A percentile compares a stretch with the other conserved stretches of the same genome.
Evolutionary conservation across 208 protist species (phyloP).

Genomic region (Crithidia brevicula): DNA sequence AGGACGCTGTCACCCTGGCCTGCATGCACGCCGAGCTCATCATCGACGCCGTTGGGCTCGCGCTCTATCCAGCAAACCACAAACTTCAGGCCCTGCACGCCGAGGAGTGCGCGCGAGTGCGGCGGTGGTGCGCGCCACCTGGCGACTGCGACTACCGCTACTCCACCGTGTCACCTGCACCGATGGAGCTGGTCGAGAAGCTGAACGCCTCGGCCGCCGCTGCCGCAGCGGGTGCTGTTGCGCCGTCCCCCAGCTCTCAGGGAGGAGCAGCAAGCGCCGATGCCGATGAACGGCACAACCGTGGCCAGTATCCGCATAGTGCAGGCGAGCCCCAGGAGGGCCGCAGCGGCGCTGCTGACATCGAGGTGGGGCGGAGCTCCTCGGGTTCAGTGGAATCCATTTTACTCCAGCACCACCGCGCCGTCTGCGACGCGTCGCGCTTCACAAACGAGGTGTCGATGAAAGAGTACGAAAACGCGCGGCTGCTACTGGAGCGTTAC

Average conservation of each 20-base stretch:
- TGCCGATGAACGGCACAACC: too few species aligned
- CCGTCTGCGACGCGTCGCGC: slow-evolving; percentile 37
- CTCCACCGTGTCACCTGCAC: slow-evolving; percentile 46
- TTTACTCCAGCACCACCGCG: slow-evolving; percentile 61
- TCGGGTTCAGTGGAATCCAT: slow-evolving; percentile 54
- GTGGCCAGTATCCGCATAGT: too few species aligned
- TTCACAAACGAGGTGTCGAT: slow-evolving; percentile 40
- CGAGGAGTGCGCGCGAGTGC: slow-evolving; percentile 65
- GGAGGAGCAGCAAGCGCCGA: neutral
- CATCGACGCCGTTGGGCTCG: slow-evolving; percentile 83
- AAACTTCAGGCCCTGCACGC: slow-evolving; percentile 64
- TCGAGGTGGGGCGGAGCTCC: neutral
- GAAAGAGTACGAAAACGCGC: slow-evolving; percentile 37
- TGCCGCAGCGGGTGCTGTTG: neutral
- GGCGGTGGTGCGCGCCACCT: slow-evolving; percentile 71
- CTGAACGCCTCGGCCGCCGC: neutral
- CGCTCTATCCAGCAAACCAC: slow-evolving; percentile 58
- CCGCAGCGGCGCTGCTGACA: neutral
- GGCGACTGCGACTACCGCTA: slow-evolving; percentile 62
- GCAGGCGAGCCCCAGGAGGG: neutral
- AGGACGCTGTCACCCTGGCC: slow-evolving; percentile 70
- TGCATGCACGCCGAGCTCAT: slow-evolving; percentile 93
- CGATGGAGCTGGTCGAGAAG: slow-evolving; percentile 46
- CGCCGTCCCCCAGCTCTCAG: neutral
- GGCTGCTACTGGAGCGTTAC: slow-evolving; percentile 55